phyloP scores from a whole-genome alignment of 2,329 filamentous ascomycete species.

The Tolypocladium paradoxum region DNA sequence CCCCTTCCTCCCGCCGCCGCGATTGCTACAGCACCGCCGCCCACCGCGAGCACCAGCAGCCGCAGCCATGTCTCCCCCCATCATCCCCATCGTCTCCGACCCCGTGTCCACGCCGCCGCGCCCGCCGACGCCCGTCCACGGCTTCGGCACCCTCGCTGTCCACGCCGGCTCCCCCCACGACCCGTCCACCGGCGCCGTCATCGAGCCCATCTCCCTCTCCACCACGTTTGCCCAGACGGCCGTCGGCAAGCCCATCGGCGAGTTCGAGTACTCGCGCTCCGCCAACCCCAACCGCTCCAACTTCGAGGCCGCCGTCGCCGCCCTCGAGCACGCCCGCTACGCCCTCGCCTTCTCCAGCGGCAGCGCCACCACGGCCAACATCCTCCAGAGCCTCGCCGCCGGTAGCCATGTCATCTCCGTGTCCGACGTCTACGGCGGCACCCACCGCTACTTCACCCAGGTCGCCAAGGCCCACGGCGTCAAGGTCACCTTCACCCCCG shows the following conservation, averaged over 20 bases:
- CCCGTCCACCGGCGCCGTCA: conserved; percentile 85
- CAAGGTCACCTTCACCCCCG: conserved; percentile 84
- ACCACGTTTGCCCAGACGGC: conserved; percentile 91
- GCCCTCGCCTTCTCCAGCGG: conserved; percentile 92
- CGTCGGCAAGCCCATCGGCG: conserved; percentile 77
- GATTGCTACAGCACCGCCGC: not conserved
- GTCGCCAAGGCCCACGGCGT: conserved; percentile 92
- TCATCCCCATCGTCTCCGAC: conserved; percentile 25
- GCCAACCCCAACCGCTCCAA: conserved; percentile 92
- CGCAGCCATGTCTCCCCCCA: conserved; percentile 16
- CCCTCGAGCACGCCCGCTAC: conserved; percentile 84
- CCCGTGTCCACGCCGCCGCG: conserved; percentile 64
- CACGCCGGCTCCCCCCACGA: conserved; percentile 90
- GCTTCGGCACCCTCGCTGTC: conserved; percentile 88
- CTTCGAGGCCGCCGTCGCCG: conserved; percentile 85
- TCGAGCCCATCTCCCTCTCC: conserved; percentile 89
- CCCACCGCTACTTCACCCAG: conserved; percentile 97
- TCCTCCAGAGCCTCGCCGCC: conserved; percentile 83
- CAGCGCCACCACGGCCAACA: conserved; percentile 83
- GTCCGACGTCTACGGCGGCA: conserved; percentile 95
- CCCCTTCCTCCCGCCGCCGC: no score
- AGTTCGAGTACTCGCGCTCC: conserved; percentile 87
- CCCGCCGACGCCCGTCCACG: conserved; percentile 59
- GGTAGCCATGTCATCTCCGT: conserved; percentile 94
- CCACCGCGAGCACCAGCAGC: not conserved